Evolutionary conservation across 225 moss, liverwort and hornwort species (phyloP), one percentile per base, ranked within the genome.

Genomic region (Climacium dendroides): DNA sequence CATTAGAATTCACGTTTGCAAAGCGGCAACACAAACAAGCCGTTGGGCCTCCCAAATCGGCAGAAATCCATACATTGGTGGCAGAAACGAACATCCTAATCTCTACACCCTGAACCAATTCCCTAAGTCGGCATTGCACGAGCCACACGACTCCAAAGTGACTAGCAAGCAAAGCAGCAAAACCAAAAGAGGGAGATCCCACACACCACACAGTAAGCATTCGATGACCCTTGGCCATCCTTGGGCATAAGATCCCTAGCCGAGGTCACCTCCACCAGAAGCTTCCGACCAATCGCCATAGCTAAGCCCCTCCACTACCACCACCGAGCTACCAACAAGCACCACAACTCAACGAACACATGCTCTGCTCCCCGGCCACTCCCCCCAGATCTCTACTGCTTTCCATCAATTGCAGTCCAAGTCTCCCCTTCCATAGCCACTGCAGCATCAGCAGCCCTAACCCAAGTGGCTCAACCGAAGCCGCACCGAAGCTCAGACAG

Each of bases 121-220:
- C 24, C 35, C 54, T 61, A 19, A 54, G 14, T 32, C 24, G n/a
- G 37, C 77, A 77, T 53, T 62, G 74, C 62, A 50, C 37, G 5
- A 69, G 67, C 54, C 54, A 39, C 9, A 39, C 5, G 34, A 53
- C 16, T 72, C 23, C 85, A 7, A 63, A 3, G 32, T 26, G 45
- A 43, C 59, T 19, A 57, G 45, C 43, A 43, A 60, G 2, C 2
- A 6, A 1, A 59, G 14, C 12, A 64, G 39, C 85, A 15, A 53
- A 69, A 45, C 7, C 16, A 32, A 76, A 67, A 67, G 30, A 53
- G 22, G 35, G 11, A 79, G 83, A 73, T 66, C 52, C 19, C 57
- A 54, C 61, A 85, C 81, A 93, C 93, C 91, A 93, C 93, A 62
- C 91, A 93, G 39, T 93, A 93, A 7, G 93, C 93, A 85, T 93